phyloP scores from a whole-genome alignment of 2,329 filamentous ascomycete genomes.

The Fonsecaea pedrosoi region DNA sequence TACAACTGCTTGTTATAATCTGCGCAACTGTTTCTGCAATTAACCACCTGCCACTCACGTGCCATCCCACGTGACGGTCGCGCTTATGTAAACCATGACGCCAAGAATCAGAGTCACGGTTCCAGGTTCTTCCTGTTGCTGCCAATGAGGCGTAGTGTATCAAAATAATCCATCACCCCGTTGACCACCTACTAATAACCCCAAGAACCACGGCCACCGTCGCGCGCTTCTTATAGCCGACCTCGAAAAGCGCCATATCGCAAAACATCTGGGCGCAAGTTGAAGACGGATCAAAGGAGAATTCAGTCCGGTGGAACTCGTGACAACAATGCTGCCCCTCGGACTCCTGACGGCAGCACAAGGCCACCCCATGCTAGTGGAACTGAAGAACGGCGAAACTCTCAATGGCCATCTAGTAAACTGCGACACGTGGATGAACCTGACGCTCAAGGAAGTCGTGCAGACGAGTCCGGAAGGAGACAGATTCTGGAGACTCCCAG shows the following conservation, averaged over 20 bases:
- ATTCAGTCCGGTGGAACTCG: neutral
- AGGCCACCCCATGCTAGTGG: slow-evolving; percentile 96
- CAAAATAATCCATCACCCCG: neutral
- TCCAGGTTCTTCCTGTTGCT: neutral
- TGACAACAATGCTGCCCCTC: slow-evolving; percentile 61
- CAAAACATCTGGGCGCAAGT: neutral
- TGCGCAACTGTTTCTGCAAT: neutral
- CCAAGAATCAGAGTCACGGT: neutral
- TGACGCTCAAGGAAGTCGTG: slow-evolving; percentile 95
- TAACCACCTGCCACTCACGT: neutral
- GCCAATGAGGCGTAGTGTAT: neutral
- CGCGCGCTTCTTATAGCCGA: neutral
- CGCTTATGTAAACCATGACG: neutral
- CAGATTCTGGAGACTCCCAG: slow-evolving; percentile 87
- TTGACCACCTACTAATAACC: neutral
- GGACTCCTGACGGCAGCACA: slow-evolving; percentile 93
- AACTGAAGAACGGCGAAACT: slow-evolving; percentile 97
- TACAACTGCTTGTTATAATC: neutral
- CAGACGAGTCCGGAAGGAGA: slow-evolving; percentile 96
- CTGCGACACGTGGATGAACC: slow-evolving; percentile 99
- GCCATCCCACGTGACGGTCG: neutral
- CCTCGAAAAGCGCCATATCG: neutral
- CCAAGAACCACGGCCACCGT: neutral
- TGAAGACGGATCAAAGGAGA: neutral
- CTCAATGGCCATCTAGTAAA: slow-evolving; percentile 94